Conservation (phyloP, 1,284 basidiomycete species). For the Cryptococcus amylolentus region DNA sequence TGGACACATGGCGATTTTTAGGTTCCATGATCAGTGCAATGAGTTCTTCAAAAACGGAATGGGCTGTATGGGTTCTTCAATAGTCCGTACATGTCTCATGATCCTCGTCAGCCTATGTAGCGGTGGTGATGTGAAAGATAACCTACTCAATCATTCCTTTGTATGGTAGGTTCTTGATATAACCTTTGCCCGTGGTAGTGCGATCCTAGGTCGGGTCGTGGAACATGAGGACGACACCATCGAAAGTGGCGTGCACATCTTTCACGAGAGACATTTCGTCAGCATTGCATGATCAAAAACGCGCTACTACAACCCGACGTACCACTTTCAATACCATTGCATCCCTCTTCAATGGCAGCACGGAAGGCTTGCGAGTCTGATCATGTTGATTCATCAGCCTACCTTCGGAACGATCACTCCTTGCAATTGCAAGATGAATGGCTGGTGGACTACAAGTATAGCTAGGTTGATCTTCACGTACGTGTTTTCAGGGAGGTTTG, state of each 20-base stretch:
- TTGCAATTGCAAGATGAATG: too few relatives aligned
- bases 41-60: slow-evolving; percentile 85
- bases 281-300: not conserved
- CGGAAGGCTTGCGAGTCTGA: slow-evolving; percentile 80
- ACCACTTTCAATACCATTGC: slow-evolving; percentile 85
- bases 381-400: too few relatives aligned
- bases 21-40: slow-evolving; percentile 78
- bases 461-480: slow-evolving; percentile 18
- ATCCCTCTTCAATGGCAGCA: slow-evolving; percentile 85
- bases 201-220: slow-evolving; percentile 72
- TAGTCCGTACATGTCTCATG: slow-evolving; percentile 64
- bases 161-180: slow-evolving; percentile 52
- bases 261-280: slow-evolving; percentile 20
- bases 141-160: slow-evolving; percentile 45
- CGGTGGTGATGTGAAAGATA: too few relatives aligned
- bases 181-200: slow-evolving; percentile 57
- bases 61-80: slow-evolving; percentile 74
- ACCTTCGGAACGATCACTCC: too few relatives aligned
- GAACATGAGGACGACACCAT: slow-evolving; percentile 92
- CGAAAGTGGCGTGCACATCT: slow-evolving; percentile 94
- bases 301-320: not conserved
- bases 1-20: slow-evolving; percentile 75
- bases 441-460: not conserved
- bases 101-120: not conserved
- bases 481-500: slow-evolving; percentile 50